Base-by-base conservation (phyloP, 2,329 filamentous ascomycete species). In the Arthroderma sp. region DNA sequence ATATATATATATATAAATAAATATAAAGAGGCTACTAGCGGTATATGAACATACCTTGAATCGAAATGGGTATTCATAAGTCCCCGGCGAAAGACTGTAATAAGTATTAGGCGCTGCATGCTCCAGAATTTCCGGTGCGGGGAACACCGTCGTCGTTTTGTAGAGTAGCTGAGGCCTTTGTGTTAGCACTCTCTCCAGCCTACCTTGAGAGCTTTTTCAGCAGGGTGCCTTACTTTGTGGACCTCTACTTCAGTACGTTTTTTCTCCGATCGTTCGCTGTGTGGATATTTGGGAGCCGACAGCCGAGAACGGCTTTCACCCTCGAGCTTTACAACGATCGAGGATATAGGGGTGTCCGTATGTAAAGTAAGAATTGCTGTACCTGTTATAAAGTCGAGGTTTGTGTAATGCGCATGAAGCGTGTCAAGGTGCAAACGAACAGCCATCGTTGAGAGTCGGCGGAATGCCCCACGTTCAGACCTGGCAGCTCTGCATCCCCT, bases 271-370 rank as follows among this genome's bases (percentile, higher is more conserved):
- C 64, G 53, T 32, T 65, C 66, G 62, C 64, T 54, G 45, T 64
- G 56, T 2, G 61, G 62, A 48, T 66, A 50, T 44, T 58, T 64
- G 49, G 58, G 61, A 10, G 61, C 64, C 2, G 61, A 59, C 10
- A 72, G 59, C 36, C 68, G 58, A 27, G 68, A 68, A 32, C 62
- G 63, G 53, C 68, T 71, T 51, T 71, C 69, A 22, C 67, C 68
- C 49, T 72, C 68, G 29, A 72, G 54, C 53, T 72, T 72, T 40
- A 71, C 69, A 36, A 64, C 64, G 33, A 72, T 67, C 4, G 61
- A 61, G 36, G 64, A 61, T 42, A 72, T 64, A 5, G 68, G 55
- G 8, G 69, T 60, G 53, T 69, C 66, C 1, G 58, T 59, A 1
- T 56, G 54, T 5, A 71, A 57, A 40, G 59, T 54, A 36, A 72